A percentile compares a stretch with the other conserved stretches of the same genome.
Evolutionary conservation across 2,329 filamentous ascomycete species (phyloP).

Genomic region (Penicillium sp.): DNA sequence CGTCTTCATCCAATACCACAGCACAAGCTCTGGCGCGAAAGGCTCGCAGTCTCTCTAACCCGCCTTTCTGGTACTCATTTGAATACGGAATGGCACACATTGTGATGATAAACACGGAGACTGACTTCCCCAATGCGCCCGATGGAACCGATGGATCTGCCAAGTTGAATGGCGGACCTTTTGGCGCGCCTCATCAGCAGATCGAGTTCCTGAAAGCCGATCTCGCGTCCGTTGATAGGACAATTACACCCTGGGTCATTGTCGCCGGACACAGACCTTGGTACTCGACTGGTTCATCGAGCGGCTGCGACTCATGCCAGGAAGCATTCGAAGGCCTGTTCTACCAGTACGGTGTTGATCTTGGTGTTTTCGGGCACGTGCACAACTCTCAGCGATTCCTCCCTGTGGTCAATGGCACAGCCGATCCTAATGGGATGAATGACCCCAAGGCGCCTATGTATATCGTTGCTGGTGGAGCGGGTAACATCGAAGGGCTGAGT

Average conservation of each 20-base stretch:
- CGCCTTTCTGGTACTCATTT: constrained; percentile 62
- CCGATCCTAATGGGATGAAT: constrained; percentile 47
- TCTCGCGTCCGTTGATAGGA: constrained; percentile 58
- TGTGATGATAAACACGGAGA: constrained; percentile 59
- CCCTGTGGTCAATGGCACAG: constrained; percentile 34
- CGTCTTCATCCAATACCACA: constrained; percentile 46
- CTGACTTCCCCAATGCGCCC: constrained; percentile 56
- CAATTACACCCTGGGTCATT: constrained; percentile 56
- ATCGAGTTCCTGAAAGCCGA: constrained; percentile 58
- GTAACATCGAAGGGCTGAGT: constrained; percentile 57
- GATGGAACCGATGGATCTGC: constrained; percentile 46
- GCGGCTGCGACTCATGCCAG: constrained; percentile 51
- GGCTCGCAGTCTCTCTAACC: constrained; percentile 49
- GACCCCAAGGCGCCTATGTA: constrained; percentile 59
- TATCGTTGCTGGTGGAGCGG: constrained; percentile 57
- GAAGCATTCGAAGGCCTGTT: constrained; percentile 56
- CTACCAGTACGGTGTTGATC: constrained; percentile 59
- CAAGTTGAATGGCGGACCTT: constrained; percentile 51
- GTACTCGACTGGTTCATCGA: constrained; percentile 45
- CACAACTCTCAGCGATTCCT: constrained; percentile 60
- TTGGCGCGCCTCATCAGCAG: constrained; percentile 53
- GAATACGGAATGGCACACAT: constrained; percentile 61
- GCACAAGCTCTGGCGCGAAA: constrained; percentile 50
- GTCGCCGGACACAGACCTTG: constrained; percentile 50
- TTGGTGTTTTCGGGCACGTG: constrained; percentile 59